phyloP scores from a whole-genome alignment of 1,284 basidiomycete genomes.

The Cryptococcus neoformans region DNA sequence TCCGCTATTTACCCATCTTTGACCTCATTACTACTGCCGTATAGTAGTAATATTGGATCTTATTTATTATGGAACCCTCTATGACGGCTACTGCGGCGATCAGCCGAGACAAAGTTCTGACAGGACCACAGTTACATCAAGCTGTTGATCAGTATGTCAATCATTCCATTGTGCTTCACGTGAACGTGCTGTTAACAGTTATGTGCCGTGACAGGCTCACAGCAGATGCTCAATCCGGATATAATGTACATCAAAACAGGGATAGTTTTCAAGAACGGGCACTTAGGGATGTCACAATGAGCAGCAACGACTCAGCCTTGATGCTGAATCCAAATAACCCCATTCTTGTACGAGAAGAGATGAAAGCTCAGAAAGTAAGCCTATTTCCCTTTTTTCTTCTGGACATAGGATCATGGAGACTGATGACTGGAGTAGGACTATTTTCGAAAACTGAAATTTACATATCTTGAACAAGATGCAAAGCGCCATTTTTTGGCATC shows the following conservation, averaged over 20 bases:
- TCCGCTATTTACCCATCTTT: too few relatives aligned
- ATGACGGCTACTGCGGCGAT: too few relatives aligned
- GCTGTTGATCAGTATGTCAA: constrained; percentile 21
- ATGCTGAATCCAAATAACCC: constrained; percentile 43
- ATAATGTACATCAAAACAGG: constrained; percentile 28
- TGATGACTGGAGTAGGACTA: constrained; percentile 56
- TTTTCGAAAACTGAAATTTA: constrained; percentile 77
- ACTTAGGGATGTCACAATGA: constrained; percentile 26
- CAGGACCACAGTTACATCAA: constrained; percentile 16
- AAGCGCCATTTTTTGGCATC: constrained; percentile 79
- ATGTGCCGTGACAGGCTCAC: constrained; percentile 2
- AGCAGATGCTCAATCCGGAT: constrained; percentile 8
- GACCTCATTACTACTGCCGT: too few relatives aligned
- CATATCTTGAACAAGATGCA: constrained; percentile 79
- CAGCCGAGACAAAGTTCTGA: too few relatives aligned
- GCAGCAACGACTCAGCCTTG: constrained; percentile 22
- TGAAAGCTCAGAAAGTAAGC: constrained; percentile 40
- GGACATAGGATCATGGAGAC: background rate
- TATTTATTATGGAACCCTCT: too few relatives aligned
- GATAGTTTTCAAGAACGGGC: constrained; percentile 34
- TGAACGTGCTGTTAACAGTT: background rate
- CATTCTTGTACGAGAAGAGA: constrained; percentile 36
- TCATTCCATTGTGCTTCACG: background rate
- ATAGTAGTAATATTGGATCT: too few relatives aligned
- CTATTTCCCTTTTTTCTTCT: too few relatives aligned